Conservation (phyloP, 164 flowering plant species). For the Magnolia officinalis region DNA sequence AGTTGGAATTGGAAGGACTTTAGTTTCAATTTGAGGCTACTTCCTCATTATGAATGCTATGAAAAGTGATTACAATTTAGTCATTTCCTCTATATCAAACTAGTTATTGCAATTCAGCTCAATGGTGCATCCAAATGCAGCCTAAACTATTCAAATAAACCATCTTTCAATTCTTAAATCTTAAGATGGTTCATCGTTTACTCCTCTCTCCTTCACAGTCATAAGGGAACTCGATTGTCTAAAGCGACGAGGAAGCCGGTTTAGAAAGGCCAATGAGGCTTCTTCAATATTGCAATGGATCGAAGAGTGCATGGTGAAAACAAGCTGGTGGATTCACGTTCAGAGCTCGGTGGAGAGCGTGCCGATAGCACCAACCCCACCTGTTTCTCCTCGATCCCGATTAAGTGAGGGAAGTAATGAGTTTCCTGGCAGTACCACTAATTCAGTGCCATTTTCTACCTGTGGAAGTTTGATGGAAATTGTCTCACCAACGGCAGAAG, state of each 20-base stretch:
- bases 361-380: constrained; percentile 70
- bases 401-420: constrained; percentile 29
- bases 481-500: constrained; percentile 69
- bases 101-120: not conserved
- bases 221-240: constrained; percentile 69
- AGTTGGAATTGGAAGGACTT: no score
- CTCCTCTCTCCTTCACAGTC: constrained; percentile 34
- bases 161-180: not conserved
- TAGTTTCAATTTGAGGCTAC: not conserved
- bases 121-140: not conserved
- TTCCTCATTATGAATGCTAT: not conserved
- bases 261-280: constrained; percentile 49
- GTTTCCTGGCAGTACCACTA: constrained; percentile 14
- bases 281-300: constrained; percentile 71
- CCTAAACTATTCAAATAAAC: not conserved
- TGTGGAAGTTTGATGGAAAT: constrained; percentile 35
- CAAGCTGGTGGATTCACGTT: constrained; percentile 84
- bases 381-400: constrained; percentile 48
- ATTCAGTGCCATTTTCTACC: constrained; percentile 31
- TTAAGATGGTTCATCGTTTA: not conserved
- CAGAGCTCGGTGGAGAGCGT: constrained; percentile 55
- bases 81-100: not conserved
- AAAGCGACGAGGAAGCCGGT: constrained; percentile 48
- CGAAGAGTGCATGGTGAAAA: constrained; percentile 62
- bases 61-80: not conserved